A percentile compares a stretch with the other conserved stretches of the same genome.
Evolutionary conservation across 352 stramenopile species (phyloP).

Genomic region (Phytophthora pinifolia): DNA sequence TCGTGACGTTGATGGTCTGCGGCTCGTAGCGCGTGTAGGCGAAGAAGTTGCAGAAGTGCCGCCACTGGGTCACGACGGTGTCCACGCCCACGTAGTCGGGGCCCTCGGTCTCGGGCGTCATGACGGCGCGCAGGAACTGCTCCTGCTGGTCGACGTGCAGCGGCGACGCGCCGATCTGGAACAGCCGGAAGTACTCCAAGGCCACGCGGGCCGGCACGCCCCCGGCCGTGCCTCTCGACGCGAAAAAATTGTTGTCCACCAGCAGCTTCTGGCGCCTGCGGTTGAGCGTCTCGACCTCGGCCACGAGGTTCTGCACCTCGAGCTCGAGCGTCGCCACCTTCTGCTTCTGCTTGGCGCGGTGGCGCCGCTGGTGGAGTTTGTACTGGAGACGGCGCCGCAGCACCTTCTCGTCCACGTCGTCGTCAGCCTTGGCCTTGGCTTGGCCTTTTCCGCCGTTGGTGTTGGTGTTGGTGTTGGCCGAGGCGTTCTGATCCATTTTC

Average conservation of each 20-base stretch:
- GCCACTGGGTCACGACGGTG: constrained; percentile 52
- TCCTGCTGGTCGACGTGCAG: constrained; percentile 39
- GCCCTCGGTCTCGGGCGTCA: constrained; percentile 41
- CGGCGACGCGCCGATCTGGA: constrained; percentile 41
- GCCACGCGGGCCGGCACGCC: constrained; percentile 39
- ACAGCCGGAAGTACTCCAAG: constrained; percentile 59
- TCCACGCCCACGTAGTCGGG: constrained; percentile 61
- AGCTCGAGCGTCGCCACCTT: constrained; percentile 41
- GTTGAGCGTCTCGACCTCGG: constrained; percentile 37
- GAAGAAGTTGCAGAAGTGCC: constrained; percentile 51
- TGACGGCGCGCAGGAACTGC: constrained; percentile 50
- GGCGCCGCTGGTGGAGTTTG: constrained; percentile 59
- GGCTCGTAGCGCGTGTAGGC: constrained; percentile 38
- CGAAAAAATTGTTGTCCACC: constrained; percentile 39
- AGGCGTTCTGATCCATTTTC: constrained; percentile 25
- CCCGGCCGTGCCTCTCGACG: constrained; percentile 20
- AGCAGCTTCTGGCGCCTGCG: constrained; percentile 31
- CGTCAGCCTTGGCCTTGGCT: constrained; percentile 1
- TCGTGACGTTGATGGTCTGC: constrained; percentile 33
- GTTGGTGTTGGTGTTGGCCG: constrained; percentile 9
- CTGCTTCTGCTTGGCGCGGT: constrained; percentile 61
- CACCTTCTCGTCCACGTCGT: constrained; percentile 40
- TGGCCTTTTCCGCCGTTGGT: constrained; percentile 1
- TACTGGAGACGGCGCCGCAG: constrained; percentile 48
- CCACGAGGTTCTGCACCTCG: constrained; percentile 37